Base-by-base conservation (phyloP, 164 flowering plant species). In the Piper longum region DNA sequence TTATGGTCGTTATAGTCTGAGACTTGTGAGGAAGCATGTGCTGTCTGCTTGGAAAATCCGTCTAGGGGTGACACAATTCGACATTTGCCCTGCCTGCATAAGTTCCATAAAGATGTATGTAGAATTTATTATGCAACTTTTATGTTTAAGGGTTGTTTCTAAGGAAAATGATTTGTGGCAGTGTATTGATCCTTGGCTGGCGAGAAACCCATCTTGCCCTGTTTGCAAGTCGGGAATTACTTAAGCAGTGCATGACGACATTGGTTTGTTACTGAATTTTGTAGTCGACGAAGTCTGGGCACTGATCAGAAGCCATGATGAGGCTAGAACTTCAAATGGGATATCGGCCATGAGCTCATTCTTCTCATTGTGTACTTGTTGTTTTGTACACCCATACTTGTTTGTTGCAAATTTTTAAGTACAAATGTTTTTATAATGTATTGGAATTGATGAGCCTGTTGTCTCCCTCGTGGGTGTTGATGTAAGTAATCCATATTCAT, bases 121-220 rank as follows among this genome's bases (percentile, higher is more conserved):
- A 13, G 54, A 7, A 58, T 56, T 69, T 41, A 52, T 7, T n/a
- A 61, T n/a, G 14, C 7, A 26, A 3, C 16, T 57, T n/a, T 11
- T 26, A 26, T 57, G 7, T 11, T 16, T 7, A 9, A 57, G 39
- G 26, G 68, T 43, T 43, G 6, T 18, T 41, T 60, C 43, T 42
- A 40, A 44, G 6, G 16, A 36, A 66, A 36, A 17, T 36, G 43
- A 16, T 68, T 26, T 26, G n/a, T 75, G 66, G 68, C 92, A 95
- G 99, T 95, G 99, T 69, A 95, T 95, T 71, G 97, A 95, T 83
- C 83, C 82, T 42, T 95, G 99, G 99, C 81, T 95, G 56, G 71
- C 80, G 67, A 79, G 95, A 69, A 84, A 56, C 69, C 75, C 88
- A 5, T 83, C 88, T 13, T 95, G 99, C 73, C 99, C 99, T 16